phyloP scores from a whole-genome alignment of 495 filamentous ascomycete genomes.

The Podospora sp. region DNA sequence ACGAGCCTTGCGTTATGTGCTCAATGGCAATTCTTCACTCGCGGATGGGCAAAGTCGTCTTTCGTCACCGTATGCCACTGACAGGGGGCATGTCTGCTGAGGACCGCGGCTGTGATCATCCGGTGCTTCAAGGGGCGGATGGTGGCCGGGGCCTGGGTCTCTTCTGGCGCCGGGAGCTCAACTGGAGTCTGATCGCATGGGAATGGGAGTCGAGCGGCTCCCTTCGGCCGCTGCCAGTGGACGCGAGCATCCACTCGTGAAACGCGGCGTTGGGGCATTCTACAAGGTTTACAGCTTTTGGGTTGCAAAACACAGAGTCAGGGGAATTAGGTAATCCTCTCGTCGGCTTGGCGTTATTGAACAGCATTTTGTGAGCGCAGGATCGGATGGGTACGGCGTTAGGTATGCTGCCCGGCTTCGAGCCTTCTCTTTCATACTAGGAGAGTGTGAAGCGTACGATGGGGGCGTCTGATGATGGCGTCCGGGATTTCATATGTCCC shows the following conservation, averaged over 20 bases:
- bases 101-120: conserved; percentile 45
- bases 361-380: conserved; percentile 30
- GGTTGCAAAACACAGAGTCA: conserved; percentile 37
- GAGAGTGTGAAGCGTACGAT: background rate
- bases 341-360: conserved; percentile 39
- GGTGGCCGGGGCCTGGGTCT: conserved; percentile 72
- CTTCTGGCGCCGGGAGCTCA: conserved; percentile 90
- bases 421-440: conserved; percentile 18
- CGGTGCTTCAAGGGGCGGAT: conserved; percentile 38
- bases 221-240: conserved; percentile 37
- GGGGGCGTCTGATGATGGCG: background rate
- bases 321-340: conserved; percentile 55
- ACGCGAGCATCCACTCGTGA: conserved; percentile 43
- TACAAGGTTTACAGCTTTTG: conserved; percentile 28
- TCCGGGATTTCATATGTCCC: background rate
- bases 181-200: conserved; percentile 90
- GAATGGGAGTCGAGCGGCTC: conserved; percentile 61
- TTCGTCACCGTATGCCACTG: conserved; percentile 63
- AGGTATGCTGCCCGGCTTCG: conserved; percentile 23
- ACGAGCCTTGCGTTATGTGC: conserved; percentile 96
- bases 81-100: conserved; percentile 61
- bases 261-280: background rate
- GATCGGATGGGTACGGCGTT: conserved; percentile 26
- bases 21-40: conserved; percentile 94
- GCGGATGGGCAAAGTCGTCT: conserved; percentile 81